phyloP scores from a whole-genome alignment of 1,284 basidiomycete genomes.

The Boletellus deceptivus region DNA sequence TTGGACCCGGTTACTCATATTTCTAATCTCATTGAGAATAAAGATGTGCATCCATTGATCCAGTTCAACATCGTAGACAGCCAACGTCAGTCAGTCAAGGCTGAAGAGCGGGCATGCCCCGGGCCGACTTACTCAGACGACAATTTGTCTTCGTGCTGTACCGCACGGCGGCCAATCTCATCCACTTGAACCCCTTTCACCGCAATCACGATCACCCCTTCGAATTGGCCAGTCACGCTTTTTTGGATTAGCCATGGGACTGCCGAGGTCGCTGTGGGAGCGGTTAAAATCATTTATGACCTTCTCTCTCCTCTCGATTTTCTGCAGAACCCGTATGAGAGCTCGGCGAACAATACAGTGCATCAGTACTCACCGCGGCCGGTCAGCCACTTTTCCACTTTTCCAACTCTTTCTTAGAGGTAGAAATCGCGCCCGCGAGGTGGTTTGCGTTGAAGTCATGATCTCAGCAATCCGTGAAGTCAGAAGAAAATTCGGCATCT shows the following conservation, averaged over 20 bases:
- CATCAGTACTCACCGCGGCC: no score
- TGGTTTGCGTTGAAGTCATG: no score
- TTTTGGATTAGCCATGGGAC: constrained; percentile 18
- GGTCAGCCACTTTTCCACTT: no score
- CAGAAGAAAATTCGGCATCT: no score
- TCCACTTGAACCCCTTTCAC: background rate
- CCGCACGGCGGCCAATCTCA: background rate
- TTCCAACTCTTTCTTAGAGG: no score
- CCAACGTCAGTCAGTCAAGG: background rate
- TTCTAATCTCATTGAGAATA: background rate
- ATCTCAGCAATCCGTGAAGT: no score
- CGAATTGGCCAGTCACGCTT: constrained; percentile 13
- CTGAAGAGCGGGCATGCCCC: constrained; percentile 3
- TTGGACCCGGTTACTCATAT: background rate
- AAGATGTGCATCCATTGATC: background rate
- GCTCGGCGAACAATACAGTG: no score
- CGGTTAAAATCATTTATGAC: background rate
- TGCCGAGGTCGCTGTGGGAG: background rate
- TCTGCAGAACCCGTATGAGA: background rate
- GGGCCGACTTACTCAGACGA: background rate
- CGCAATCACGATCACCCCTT: background rate
- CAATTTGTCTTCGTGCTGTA: background rate
- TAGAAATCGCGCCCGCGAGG: no score
- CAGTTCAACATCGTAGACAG: constrained; percentile 15
- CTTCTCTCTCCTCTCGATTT: background rate